Conservation (phyloP, 1,284 basidiomycete genomes). For the Coriolopsis trogii region DNA sequence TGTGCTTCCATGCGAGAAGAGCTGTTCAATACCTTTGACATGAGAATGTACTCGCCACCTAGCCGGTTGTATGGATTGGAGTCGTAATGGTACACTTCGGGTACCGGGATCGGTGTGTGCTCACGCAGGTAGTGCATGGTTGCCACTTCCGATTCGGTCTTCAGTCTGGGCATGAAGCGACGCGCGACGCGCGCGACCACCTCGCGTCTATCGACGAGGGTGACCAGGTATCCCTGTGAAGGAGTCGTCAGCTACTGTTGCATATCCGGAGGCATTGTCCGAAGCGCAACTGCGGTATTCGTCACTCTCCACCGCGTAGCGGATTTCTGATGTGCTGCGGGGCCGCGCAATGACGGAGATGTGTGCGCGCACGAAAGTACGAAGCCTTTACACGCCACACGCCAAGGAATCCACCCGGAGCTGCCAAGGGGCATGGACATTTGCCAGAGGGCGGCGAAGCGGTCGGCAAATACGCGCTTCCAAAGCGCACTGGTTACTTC, state of each 20-base stretch:
- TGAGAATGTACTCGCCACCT: conserved; percentile 81
- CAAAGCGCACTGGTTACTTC: background rate
- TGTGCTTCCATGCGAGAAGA: conserved; percentile 4
- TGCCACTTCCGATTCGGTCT: conserved; percentile 82
- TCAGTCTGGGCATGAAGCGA: conserved; percentile 79
- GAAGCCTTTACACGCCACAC: background rate
- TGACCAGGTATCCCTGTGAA: conserved; percentile 71
- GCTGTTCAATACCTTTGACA: conserved; percentile 68
- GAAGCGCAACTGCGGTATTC: no score
- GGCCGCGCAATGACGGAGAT: no score
- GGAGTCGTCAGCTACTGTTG: conserved; percentile 8
- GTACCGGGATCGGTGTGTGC: conserved; percentile 70
- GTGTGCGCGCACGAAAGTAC: no score
- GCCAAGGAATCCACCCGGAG: background rate
- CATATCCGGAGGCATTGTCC: background rate
- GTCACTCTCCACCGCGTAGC: no score
- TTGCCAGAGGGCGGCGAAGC: background rate
- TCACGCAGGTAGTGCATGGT: conserved; percentile 76
- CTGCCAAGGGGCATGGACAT: conserved; percentile 3
- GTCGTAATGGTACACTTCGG: conserved; percentile 73
- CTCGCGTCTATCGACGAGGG: conserved; percentile 59
- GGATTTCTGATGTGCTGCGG: no score
- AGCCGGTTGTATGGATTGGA: conserved; percentile 81
- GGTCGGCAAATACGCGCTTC: conserved; percentile 3
- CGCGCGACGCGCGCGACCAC: conserved; percentile 78